Conservation (phyloP, 192 early-diverging fungal genomes). For the Pilobolus umbonatus region DNA sequence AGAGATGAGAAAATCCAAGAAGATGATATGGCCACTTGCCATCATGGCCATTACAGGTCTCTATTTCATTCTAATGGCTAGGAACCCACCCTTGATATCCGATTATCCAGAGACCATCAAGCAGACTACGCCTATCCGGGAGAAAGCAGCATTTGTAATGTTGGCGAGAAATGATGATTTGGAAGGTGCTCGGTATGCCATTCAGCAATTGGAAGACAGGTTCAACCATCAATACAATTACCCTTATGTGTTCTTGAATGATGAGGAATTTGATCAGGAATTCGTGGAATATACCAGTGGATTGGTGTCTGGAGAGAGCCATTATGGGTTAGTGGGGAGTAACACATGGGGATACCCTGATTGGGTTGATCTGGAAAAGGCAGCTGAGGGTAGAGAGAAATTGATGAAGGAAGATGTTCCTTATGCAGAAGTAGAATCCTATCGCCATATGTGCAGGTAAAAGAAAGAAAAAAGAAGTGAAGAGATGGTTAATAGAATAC, state of each 20-base stretch:
- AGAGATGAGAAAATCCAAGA: too few relatives aligned
- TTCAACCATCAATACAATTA: constrained; percentile 78
- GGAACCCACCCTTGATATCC: too few relatives aligned
- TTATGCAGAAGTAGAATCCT: constrained; percentile 61
- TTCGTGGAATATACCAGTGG: constrained; percentile 54
- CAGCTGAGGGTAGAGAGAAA: constrained; percentile 40
- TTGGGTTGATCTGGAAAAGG: constrained; percentile 65
- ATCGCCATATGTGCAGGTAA: constrained; percentile 72
- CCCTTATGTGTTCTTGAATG: constrained; percentile 85
- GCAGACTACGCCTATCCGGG: too few relatives aligned
- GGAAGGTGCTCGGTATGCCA: constrained; percentile 44
- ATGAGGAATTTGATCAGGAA: constrained; percentile 62
- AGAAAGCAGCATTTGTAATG: constrained; percentile 68
- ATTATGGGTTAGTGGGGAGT: constrained; percentile 40
- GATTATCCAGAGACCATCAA: too few relatives aligned
- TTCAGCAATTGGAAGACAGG: constrained; percentile 68
- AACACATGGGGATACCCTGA: constrained; percentile 73
- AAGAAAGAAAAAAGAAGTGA: neutral
- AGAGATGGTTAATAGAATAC: constrained; percentile 44
- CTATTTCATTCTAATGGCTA: too few relatives aligned
- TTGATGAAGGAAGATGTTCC: constrained; percentile 50
- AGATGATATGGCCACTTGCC: too few relatives aligned
- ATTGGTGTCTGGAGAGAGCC: constrained; percentile 51
- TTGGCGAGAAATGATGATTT: constrained; percentile 70
- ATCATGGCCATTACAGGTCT: too few relatives aligned